Conservation (phyloP, 1,284 basidiomycete species). For the Puccinia horiana region DNA sequence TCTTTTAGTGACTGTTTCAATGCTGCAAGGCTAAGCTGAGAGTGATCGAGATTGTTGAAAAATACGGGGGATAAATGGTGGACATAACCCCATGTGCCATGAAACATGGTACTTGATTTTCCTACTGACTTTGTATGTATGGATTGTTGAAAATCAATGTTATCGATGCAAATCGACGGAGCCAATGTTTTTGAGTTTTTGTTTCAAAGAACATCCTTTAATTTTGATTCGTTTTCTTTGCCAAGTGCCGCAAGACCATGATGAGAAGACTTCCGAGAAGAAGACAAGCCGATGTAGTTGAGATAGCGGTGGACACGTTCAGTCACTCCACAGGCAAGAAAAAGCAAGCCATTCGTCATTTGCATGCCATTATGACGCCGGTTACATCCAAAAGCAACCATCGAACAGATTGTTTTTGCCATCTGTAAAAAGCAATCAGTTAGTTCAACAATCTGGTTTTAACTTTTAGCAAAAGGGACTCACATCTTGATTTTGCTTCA, state of each 20-base stretch:
- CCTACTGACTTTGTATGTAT: slow-evolving; percentile 15
- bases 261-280: not conserved
- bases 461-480: too few relatives aligned
- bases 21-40: not conserved
- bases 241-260: not conserved
- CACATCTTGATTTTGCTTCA: slow-evolving; percentile 2
- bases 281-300: slow-evolving; percentile 7
- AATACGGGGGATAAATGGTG: not conserved
- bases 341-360: not conserved
- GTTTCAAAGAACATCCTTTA: not conserved
- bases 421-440: too few relatives aligned
- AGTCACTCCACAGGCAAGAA: slow-evolving; percentile 5
- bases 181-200: not conserved
- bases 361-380: slow-evolving; percentile 12
- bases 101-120: not conserved
- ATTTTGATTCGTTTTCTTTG: not conserved
- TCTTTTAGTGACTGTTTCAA: not conserved
- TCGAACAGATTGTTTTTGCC: slow-evolving; percentile 7
- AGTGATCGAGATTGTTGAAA: not conserved
- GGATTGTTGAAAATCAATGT: slow-evolving; percentile 20
- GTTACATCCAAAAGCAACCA: slow-evolving; percentile 16
- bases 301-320: not conserved
- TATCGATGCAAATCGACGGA: slow-evolving; percentile 15
- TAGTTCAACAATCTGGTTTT: too few relatives aligned
- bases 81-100: slow-evolving; percentile 27